Conservation (phyloP, 768 basidiomycete genomes). For the Tricholoma sp. region DNA sequence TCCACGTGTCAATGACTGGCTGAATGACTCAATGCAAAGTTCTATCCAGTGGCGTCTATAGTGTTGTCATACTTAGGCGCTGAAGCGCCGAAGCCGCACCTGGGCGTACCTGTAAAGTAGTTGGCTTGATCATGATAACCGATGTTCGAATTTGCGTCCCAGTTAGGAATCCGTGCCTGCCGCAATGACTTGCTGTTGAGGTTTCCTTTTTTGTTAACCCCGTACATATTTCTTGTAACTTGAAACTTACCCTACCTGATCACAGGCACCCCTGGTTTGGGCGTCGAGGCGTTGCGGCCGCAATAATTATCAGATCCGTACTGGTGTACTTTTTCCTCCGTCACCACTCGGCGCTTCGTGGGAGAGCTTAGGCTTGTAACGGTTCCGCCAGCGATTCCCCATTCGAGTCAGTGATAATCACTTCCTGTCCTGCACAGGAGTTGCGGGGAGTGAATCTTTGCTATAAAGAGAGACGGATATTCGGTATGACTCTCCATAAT, state of each 20-base stretch:
- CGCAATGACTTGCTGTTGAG: not conserved
- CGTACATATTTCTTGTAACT: conserved; percentile 20
- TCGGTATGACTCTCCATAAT: conserved; percentile 29
- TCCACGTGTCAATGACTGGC: no score
- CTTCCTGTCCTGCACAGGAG: conserved; percentile 27
- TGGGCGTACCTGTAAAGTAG: no score
- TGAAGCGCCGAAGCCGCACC: no score
- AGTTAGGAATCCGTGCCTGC: not conserved
- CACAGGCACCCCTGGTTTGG: conserved; percentile 24
- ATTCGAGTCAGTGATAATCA: conserved; percentile 38
- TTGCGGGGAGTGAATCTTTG: conserved; percentile 21
- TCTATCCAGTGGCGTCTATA: no score
- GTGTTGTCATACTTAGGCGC: no score
- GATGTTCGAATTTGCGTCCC: not conserved
- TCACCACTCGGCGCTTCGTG: conserved; percentile 26
- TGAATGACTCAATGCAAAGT: no score
- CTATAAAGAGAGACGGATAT: conserved; percentile 22
- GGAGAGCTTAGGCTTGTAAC: conserved; percentile 17
- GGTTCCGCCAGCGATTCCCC: conserved; percentile 26
- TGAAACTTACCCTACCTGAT: conserved; percentile 31
- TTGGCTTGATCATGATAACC: no score
- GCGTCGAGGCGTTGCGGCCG: conserved; percentile 29
- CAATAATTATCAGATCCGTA: conserved; percentile 35
- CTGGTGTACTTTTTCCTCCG: conserved; percentile 10
- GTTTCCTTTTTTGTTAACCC: conserved; percentile 21